These are phyloP conservation scores for Ceratocystis diversiconidia DNA, from an alignment of 2,329 filamentous ascomycete genomes.

Conservation along the genomic window DNA sequence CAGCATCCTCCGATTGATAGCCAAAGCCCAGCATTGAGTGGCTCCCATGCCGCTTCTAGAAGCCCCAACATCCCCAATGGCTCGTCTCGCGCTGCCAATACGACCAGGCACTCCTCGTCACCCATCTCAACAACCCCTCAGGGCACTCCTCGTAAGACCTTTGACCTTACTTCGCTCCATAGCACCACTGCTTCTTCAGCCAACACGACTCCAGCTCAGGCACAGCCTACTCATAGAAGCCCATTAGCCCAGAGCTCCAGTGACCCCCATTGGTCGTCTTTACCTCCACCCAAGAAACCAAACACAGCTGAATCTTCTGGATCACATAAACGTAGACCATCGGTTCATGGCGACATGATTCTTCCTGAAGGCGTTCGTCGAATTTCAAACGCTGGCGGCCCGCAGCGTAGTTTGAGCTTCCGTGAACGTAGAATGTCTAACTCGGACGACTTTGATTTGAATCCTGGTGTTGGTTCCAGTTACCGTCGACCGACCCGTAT, in stretches of 20 bases:
- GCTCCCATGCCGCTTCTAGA: background rate
- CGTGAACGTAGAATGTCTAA: conserved; percentile 12
- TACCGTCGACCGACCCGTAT: conserved; percentile 4
- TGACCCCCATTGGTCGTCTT: background rate
- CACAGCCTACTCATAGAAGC: conserved; percentile 1
- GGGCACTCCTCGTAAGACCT: conserved; percentile 6
- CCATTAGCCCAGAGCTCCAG: conserved; percentile 9
- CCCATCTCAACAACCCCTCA: conserved; percentile 9
- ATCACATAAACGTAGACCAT: conserved; percentile 14
- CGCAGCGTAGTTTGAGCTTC: conserved; percentile 10
- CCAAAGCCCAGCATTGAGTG: conserved; percentile 3
- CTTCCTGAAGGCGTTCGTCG: conserved; percentile 7
- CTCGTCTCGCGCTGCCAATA: conserved; percentile 4
- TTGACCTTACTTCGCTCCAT: background rate
- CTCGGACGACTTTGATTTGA: conserved; percentile 1
- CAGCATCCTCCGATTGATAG: conserved; percentile 16
- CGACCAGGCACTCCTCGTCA: conserved; percentile 6
- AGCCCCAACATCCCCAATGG: background rate
- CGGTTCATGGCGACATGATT: conserved; percentile 10
- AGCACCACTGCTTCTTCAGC: background rate
- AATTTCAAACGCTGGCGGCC: background rate
- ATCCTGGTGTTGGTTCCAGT: conserved; percentile 6
- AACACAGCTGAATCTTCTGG: background rate
- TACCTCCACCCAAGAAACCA: conserved; percentile 5
- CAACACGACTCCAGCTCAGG: conserved; percentile 8